Conservation (phyloP, 2,329 filamentous ascomycete species). For the Exophiala xenobiotica region DNA sequence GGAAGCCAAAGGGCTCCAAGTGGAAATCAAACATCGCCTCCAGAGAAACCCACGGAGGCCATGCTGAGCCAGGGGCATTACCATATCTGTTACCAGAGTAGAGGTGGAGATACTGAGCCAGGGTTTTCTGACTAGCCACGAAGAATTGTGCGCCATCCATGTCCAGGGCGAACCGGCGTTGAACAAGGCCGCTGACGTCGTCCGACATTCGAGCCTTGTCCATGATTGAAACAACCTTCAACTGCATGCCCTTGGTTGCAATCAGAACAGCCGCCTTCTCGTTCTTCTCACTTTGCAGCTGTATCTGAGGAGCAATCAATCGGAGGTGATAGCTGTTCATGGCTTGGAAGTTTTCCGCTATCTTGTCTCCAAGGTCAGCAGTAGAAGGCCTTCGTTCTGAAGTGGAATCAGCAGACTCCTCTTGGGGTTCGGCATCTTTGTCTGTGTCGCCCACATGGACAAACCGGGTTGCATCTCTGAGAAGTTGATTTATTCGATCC, state of each 20-base stretch:
- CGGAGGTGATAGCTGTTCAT: conserved; percentile 94
- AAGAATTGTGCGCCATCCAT: conserved; percentile 99
- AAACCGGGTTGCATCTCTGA: conserved; percentile 80
- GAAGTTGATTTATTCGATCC: conserved; percentile 79
- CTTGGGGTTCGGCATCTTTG: conserved; percentile 34
- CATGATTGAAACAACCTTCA: conserved; percentile 97
- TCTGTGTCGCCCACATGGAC: conserved; percentile 66
- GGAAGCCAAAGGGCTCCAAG: conserved; percentile 94
- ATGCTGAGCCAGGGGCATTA: conserved; percentile 76
- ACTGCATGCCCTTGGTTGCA: conserved; percentile 94
- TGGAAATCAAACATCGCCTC: conserved; percentile 98
- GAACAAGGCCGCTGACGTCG: conserved; percentile 89
- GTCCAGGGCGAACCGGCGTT: conserved; percentile 86
- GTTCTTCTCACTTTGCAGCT: conserved; percentile 98
- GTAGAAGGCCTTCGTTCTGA: conserved; percentile 34
- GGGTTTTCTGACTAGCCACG: conserved; percentile 89
- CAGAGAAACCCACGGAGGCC: conserved; percentile 97
- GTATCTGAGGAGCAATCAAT: conserved; percentile 94
- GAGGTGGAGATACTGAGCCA: conserved; percentile 82
- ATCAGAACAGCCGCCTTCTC: conserved; percentile 95
- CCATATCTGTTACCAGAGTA: conserved; percentile 95
- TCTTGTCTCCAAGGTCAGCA: conserved; percentile 65
- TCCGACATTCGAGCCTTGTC: conserved; percentile 92
- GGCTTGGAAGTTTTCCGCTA: conserved; percentile 82
- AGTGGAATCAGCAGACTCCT: conserved; percentile 38